phyloP scores from a whole-genome alignment of 129 eudicot genomes.

The Centaurea solstitialis region DNA sequence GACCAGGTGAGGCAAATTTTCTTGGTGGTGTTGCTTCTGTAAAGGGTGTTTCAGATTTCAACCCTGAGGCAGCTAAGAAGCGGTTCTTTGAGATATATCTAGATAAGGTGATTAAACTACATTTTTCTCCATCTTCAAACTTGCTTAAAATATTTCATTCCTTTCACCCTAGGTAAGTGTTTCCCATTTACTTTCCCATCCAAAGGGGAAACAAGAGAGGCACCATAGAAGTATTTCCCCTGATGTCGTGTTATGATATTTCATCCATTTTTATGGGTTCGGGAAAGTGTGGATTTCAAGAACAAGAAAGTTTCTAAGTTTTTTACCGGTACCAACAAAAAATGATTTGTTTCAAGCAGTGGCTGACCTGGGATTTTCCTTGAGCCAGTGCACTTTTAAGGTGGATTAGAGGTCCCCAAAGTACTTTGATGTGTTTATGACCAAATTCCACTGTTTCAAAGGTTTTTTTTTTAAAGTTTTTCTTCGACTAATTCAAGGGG shows the following conservation, averaged over 20 bases:
- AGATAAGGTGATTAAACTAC: conserved; percentile 61
- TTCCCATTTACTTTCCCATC: neutral
- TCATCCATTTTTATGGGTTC: neutral
- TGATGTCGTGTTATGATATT: neutral
- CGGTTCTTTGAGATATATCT: conserved; percentile 93
- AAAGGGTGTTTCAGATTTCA: conserved; percentile 79
- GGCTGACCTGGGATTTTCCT: no score
- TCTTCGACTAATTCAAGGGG: no score
- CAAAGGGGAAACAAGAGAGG: no score
- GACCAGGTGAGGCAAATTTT: conserved; percentile 93
- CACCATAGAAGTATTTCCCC: neutral
- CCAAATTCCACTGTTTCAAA: no score
- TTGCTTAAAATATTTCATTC: neutral
- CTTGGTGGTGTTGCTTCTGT: conserved; percentile 92
- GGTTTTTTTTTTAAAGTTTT: no score
- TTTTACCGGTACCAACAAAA: neutral
- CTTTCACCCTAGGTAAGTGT: neutral
- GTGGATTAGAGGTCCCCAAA: no score
- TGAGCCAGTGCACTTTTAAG: no score
- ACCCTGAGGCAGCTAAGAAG: conserved; percentile 82
- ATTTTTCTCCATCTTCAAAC: neutral
- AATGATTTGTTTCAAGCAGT: neutral
- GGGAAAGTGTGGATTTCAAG: neutral
- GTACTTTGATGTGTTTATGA: no score
- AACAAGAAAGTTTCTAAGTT: neutral